phyloP scores from a whole-genome alignment of 257 asterid species.

The Solanum sejunctum region DNA sequence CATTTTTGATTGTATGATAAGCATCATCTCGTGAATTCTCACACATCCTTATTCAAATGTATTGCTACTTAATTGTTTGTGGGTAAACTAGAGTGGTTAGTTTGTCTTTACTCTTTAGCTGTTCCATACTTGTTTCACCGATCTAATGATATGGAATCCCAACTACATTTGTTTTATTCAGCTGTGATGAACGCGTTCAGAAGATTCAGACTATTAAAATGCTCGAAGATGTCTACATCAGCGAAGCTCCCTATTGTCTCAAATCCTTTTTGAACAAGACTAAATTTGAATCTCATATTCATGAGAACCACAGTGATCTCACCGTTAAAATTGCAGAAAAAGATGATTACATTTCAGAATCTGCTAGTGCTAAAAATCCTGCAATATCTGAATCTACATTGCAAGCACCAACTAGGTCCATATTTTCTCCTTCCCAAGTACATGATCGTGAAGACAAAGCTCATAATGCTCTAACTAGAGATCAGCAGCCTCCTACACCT shows the following conservation, averaged over 20 bases:
- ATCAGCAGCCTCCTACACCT: slow-evolving; percentile 44
- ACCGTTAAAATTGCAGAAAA: slow-evolving; percentile 30
- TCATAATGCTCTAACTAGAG: slow-evolving; percentile 42
- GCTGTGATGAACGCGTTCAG: slow-evolving; percentile 87
- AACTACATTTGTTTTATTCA: slow-evolving; percentile 1
- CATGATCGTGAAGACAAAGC: slow-evolving; percentile 50
- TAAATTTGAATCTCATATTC: slow-evolving; percentile 65
- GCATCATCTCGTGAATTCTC: not conserved
- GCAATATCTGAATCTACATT: slow-evolving; percentile 86
- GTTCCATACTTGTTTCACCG: not conserved
- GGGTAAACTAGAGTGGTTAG: not conserved
- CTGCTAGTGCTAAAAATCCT: slow-evolving; percentile 50
- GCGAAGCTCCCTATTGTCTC: slow-evolving; percentile 62
- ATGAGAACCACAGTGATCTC: slow-evolving; percentile 51
- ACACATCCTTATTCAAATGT: not conserved
- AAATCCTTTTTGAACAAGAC: slow-evolving; percentile 80
- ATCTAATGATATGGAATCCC: too few relatives aligned
- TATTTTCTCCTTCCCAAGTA: slow-evolving; percentile 52
- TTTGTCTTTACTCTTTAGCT: not conserved
- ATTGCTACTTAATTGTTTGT: not conserved
- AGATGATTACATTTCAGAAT: slow-evolving; percentile 62
- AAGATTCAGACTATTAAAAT: slow-evolving; percentile 93
- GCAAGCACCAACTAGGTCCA: slow-evolving; percentile 64
- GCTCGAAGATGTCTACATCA: slow-evolving; percentile 78
- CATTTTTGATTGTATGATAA: not conserved